Percentiles rank a stretch among this genome's conserved stretches.
These are phyloP conservation scores for Aspergillus neoniger DNA, from an alignment of 2,329 filamentous ascomycete species.

Conservation along the genomic window DNA sequence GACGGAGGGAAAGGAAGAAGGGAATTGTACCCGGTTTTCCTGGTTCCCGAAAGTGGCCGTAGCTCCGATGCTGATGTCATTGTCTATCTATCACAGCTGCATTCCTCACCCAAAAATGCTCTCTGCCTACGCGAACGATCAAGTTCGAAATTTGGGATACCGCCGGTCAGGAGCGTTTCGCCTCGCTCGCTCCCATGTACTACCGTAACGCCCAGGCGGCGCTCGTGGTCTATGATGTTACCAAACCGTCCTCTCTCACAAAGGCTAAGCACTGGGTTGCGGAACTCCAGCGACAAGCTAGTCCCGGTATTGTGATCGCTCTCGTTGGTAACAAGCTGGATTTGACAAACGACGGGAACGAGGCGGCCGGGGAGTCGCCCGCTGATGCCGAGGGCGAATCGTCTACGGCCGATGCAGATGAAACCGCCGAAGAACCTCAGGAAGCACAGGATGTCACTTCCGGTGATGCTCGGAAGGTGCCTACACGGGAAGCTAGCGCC, in stretches of 20 bases:
- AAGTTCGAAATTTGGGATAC: conserved; percentile 96
- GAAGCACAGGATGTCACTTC: conserved; percentile 62
- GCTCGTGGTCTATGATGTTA: conserved; percentile 97
- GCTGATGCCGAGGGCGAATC: conserved; percentile 44
- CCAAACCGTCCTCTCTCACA: conserved; percentile 89
- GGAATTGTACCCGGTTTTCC: background rate
- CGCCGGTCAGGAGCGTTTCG: conserved; percentile 95
- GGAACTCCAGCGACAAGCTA: conserved; percentile 93
- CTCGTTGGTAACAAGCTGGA: conserved; percentile 97
- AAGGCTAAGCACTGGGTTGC: conserved; percentile 99
- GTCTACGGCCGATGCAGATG: conserved; percentile 33
- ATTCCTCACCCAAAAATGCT: conserved; percentile 98
- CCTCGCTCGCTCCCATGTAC: conserved; percentile 97
- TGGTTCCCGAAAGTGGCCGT: background rate
- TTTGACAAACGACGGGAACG: conserved; percentile 64
- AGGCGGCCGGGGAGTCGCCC: conserved; percentile 40
- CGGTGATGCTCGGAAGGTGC: conserved; percentile 80
- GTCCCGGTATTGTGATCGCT: conserved; percentile 93
- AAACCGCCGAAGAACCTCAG: conserved; percentile 51
- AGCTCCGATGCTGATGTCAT: conserved; percentile 15
- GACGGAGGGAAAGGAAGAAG: background rate
- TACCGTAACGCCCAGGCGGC: conserved; percentile 98
- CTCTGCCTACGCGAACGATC: conserved; percentile 79
- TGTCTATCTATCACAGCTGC: conserved; percentile 63
- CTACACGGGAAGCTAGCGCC: conserved; percentile 83